Evolutionary conservation across 2,329 filamentous ascomycete genomes (phyloP).

Genomic region (Epichloe sp.): DNA sequence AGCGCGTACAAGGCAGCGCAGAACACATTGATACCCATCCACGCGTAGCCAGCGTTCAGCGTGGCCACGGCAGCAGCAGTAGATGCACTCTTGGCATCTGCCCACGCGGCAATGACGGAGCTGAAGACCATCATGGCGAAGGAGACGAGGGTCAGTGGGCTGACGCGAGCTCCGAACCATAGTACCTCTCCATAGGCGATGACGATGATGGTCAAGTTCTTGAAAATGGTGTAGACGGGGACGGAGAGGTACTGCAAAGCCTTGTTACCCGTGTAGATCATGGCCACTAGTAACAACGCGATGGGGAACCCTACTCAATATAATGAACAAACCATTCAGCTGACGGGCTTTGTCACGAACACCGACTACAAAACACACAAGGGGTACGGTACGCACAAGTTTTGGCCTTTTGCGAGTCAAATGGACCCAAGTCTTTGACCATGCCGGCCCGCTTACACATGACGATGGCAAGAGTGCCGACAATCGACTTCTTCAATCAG

Average conservation of each 20-base stretch:
- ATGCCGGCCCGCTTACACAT: constrained; percentile 67
- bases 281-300: constrained; percentile 86
- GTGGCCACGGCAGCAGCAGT: constrained; percentile 63
- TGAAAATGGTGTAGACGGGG: constrained; percentile 98
- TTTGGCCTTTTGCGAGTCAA: constrained; percentile 78
- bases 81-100: constrained; percentile 64
- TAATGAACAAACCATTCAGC: neutral
- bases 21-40: constrained; percentile 96
- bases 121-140: constrained; percentile 96
- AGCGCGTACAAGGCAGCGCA: constrained; percentile 84
- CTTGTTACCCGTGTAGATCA: constrained; percentile 98
- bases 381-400: constrained; percentile 53
- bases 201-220: constrained; percentile 97
- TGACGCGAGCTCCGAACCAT: constrained; percentile 92
- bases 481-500: constrained; percentile 50
- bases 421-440: constrained; percentile 69
- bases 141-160: constrained; percentile 77
- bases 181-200: constrained; percentile 97
- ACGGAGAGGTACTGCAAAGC: constrained; percentile 93
- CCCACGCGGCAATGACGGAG: constrained; percentile 91
- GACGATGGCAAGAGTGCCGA: constrained; percentile 77
- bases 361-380: neutral
- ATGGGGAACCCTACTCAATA: constrained; percentile 72
- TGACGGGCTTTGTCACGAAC: neutral
- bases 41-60: constrained; percentile 86